Evolutionary conservation across 1,139 yeast species (phyloP), one percentile per base, ranked within the genome.

Genomic region (Sugiyamaella neomexicana): DNA sequence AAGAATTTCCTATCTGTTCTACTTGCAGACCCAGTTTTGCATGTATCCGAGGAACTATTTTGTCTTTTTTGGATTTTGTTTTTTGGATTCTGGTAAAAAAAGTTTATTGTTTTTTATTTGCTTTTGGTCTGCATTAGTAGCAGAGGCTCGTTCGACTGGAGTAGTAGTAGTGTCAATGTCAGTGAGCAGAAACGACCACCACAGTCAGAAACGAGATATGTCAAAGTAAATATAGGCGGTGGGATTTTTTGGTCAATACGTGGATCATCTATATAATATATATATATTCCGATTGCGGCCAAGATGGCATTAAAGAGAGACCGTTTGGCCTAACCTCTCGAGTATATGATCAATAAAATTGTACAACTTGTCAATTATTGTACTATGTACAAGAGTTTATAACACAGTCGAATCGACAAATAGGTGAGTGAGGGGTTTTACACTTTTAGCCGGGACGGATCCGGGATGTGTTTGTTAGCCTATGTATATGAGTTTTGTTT

Each of bases 1-100:
- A 45, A 38, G 36, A 45, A 31, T 45, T 45, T 45, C 49, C 49
- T 45, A 45, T 45, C 49, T 32, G 36, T 31, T 34, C 49, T 45
- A 32, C 41, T 34, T 45, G 49, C 49, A 45, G 49, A 20, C 12
- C 20, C 23, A 13, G 42, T 23, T 34, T 34, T 44, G 31, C 47
- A 34, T 44, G 15, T 17, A 32, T 16, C 32, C 8, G 15, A 13
- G 29, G 17, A 16, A 9, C 17, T 44, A 12, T 40, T 31, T 44
- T 12, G 15, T 6, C 7, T 12, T 32, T 32, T 32, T 44, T 31
- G 31, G 23, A 8, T 4, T 5, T 31, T 44, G 17, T n/a, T 15
- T 44, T 44, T 32, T 44, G 39, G 13, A 13, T 12, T 20, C 5
- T 20, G 25, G 16, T 12, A 36, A 7, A 13, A 36, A 36, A 36